phyloP scores from a whole-genome alignment of 768 basidiomycete species.

The Asterophora lycoperdoides region DNA sequence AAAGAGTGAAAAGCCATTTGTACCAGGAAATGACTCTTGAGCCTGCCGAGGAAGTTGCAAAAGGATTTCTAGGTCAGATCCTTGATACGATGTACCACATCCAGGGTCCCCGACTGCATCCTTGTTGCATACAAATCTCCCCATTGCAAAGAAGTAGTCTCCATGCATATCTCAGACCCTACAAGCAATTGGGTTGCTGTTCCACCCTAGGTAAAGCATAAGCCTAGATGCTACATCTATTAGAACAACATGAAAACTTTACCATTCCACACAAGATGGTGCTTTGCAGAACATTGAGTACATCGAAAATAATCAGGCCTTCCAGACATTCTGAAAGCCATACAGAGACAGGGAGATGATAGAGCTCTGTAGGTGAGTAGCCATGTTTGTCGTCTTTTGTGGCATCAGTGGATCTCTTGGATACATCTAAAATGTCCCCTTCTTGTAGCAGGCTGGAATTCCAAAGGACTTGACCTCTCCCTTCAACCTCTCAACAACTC shows the following conservation, averaged over 20 bases:
- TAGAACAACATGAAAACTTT: background rate
- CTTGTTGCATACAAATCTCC: conserved; percentile 1
- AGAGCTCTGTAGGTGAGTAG: background rate
- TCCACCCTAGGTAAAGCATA: background rate
- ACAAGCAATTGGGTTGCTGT: background rate
- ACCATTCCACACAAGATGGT: conserved; percentile 3
- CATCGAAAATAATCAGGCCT: background rate
- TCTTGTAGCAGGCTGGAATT: background rate
- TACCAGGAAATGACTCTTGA: conserved; percentile 1
- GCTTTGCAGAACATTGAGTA: background rate
- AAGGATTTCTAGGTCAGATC: background rate
- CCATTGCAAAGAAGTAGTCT: background rate
- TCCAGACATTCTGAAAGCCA: background rate
- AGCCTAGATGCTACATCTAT: too few relatives aligned
- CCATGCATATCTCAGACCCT: background rate
- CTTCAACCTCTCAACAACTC: background rate
- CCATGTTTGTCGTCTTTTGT: background rate
- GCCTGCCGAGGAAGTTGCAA: background rate
- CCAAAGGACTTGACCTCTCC: background rate
- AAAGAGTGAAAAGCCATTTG: background rate
- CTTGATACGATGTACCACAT: background rate
- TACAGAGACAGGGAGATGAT: conserved; percentile 3
- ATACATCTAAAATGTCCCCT: background rate
- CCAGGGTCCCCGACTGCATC: background rate
- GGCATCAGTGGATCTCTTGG: background rate